Evolutionary conservation across 768 basidiomycete species (phyloP), one percentile per base, ranked within the genome.

Genomic region (Lactarius quietus): DNA sequence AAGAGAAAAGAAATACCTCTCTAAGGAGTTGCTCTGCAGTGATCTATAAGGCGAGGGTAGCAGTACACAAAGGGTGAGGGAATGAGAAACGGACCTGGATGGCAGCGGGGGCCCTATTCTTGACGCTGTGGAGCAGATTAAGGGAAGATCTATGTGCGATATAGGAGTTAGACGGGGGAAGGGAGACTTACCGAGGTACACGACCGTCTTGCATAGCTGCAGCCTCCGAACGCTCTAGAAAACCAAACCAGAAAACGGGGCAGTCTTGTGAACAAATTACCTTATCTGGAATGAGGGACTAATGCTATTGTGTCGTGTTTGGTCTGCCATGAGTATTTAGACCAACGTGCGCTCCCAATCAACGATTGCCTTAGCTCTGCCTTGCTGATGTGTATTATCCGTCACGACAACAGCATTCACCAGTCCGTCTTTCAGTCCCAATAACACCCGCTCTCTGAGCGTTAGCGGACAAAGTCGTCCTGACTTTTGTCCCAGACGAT

Each of bases 1-100:
- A 8, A n/a, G 28, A 35, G 56, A 31, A 54, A 36, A 14, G 63
- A 6, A 10, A 31, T 54, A 91, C 92, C 81, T 99, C 97, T 72
- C 97, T 89, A 12, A 99, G 82, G 51, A 99, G 87, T 78, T 99
- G 97, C 78, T 98, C 97, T 17, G 97, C 93, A 64, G 97, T 98
- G 78, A 98, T 95, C 93, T 98, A 77, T n/a, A 65, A 45, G 36
- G 64, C 71, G 57, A 75, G 35, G 59, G 58, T 57, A 61, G 56
- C 63, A 33, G 33, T 3, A 45, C 52, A 39, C 4, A 48, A 39
- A 29, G 20, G 38, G 52, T 29, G 12, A 35, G 58, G 38, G 43
- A 36, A 26, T 6, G 28, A 38, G 61, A 63, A 59, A 75, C 84
- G 68, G 59, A 92, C 93, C 77, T 96, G 94, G 66, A 98, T 82